Conservation (phyloP, 805 yeast genomes). For the Hanseniaspora taiwanica region DNA sequence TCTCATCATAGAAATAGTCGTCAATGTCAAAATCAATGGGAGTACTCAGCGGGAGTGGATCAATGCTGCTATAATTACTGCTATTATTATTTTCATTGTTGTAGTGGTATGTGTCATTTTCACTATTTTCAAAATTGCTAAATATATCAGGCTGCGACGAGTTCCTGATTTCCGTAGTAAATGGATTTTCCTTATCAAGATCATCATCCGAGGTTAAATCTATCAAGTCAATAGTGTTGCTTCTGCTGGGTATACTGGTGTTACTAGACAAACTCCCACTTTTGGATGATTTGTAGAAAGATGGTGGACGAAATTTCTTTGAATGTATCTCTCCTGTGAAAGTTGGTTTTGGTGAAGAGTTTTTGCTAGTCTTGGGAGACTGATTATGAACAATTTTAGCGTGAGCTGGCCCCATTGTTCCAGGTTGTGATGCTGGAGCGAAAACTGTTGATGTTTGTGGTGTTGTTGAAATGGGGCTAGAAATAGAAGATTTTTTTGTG, state of each 20-base stretch:
- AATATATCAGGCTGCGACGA: too few relatives aligned
- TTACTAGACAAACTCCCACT: not conserved
- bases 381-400: too few relatives aligned
- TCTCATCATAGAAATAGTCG: slow-evolving; percentile 12
- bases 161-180: too few relatives aligned
- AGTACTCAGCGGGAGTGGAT: not conserved
- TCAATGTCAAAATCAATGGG: slow-evolving; percentile 12
- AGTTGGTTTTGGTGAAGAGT: not conserved
- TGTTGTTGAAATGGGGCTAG: too few relatives aligned
- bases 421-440: not conserved
- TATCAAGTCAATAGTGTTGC: slow-evolving; percentile 4
- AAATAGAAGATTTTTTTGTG: not conserved
- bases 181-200: slow-evolving; percentile 1
- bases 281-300: slow-evolving; percentile 1
- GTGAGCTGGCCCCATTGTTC: too few relatives aligned
- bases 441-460: too few relatives aligned
- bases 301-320: too few relatives aligned
- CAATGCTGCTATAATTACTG: too few relatives aligned
- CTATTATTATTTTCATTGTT: too few relatives aligned
- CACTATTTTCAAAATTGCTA: too few relatives aligned
- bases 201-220: slow-evolving; percentile 12
- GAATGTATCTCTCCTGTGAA: slow-evolving; percentile 2
- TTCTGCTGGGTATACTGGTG: not conserved
- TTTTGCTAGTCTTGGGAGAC: slow-evolving; percentile 1
- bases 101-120: too few relatives aligned